These are phyloP conservation scores for Aspergillus sp. DNA, from an alignment of 2,329 filamentous ascomycete species.

Conservation along the genomic window DNA sequence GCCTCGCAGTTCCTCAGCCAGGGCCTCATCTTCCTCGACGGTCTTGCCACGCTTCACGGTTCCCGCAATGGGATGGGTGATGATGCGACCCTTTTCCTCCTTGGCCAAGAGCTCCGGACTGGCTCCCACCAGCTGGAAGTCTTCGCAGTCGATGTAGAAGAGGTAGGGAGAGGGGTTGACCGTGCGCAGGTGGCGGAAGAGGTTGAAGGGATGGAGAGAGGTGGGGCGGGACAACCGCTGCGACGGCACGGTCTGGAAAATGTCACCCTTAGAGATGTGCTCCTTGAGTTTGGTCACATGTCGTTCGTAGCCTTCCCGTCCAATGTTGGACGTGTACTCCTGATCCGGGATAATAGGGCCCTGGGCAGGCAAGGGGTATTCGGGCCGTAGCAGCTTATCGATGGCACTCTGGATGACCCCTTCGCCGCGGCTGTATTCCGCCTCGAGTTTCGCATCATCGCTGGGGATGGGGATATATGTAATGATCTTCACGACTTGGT, in stretches of 20 bases:
- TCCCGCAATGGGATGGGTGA: constrained; percentile 95
- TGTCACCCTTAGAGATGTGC: constrained; percentile 88
- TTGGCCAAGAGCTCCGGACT: constrained; percentile 95
- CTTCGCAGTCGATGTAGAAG: constrained; percentile 88
- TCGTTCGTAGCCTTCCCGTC: constrained; percentile 80
- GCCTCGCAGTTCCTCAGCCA: constrained; percentile 73
- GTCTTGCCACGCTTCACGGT: constrained; percentile 86
- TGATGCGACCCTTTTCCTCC: constrained; percentile 78
- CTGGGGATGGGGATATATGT: constrained; percentile 77
- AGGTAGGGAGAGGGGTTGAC: constrained; percentile 97
- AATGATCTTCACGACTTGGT: constrained; percentile 86
- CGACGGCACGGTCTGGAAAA: constrained; percentile 95
- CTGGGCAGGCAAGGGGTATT: constrained; percentile 76
- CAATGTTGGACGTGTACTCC: constrained; percentile 89
- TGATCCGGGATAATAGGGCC: constrained; percentile 69
- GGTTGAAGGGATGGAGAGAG: constrained; percentile 91
- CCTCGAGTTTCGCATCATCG: constrained; percentile 57
- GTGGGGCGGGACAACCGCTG: constrained; percentile 91
- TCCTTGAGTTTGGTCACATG: constrained; percentile 84
- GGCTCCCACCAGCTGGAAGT: constrained; percentile 93
- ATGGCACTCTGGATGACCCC: constrained; percentile 66
- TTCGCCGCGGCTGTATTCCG: constrained; percentile 69
- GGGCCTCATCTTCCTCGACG: constrained; percentile 73
- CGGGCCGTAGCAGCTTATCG: constrained; percentile 68
- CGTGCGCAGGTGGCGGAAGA: constrained; percentile 93